Percentiles rank a stretch among this genome's conserved stretches.
Conservation (phyloP, 805 yeast genomes). For the Cyberlindnera maclurae region DNA sequence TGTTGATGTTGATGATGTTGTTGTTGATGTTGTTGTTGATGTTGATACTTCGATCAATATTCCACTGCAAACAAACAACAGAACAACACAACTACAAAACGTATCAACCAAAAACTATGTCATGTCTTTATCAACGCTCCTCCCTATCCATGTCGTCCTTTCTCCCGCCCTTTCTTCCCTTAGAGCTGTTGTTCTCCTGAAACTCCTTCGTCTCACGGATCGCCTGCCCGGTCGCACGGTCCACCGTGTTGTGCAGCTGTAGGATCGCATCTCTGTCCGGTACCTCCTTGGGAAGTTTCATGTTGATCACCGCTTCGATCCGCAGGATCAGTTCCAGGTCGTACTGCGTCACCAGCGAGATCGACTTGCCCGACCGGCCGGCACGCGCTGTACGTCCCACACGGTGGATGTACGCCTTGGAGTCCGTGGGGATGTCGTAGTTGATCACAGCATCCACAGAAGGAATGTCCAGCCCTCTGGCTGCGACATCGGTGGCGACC, state of each 20-base stretch:
- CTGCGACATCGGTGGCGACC: conserved; percentile 87
- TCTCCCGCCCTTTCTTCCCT: conserved; percentile 6
- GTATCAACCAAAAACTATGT: no score
- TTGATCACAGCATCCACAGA: conserved; percentile 83
- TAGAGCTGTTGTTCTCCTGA: conserved; percentile 21
- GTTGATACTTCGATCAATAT: no score
- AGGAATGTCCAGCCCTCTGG: conserved; percentile 96
- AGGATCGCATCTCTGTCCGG: conserved; percentile 72
- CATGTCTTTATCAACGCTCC: conserved; percentile 16
- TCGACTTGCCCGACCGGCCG: conserved; percentile 81
- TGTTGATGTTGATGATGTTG: no score
- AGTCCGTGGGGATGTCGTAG: conserved; percentile 91
- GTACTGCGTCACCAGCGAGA: conserved; percentile 88
- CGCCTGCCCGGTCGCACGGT: conserved; percentile 86
- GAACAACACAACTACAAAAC: no score
- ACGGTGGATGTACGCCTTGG: conserved; percentile 93
- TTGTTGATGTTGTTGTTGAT: no score
- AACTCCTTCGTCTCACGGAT: conserved; percentile 37
- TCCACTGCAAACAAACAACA: no score
- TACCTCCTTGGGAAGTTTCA: conserved; percentile 76
- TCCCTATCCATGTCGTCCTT: conserved; percentile 22
- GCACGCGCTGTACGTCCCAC: conserved; percentile 99
- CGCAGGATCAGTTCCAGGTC: conserved; percentile 84
- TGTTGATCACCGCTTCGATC: conserved; percentile 80
- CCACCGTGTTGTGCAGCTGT: conserved; percentile 79